Percentiles rank a stretch among this genome's conserved stretches.
phyloP scores from a whole-genome alignment of 2,329 filamentous ascomycete species.

The Aspergillus quadrilineatus region DNA sequence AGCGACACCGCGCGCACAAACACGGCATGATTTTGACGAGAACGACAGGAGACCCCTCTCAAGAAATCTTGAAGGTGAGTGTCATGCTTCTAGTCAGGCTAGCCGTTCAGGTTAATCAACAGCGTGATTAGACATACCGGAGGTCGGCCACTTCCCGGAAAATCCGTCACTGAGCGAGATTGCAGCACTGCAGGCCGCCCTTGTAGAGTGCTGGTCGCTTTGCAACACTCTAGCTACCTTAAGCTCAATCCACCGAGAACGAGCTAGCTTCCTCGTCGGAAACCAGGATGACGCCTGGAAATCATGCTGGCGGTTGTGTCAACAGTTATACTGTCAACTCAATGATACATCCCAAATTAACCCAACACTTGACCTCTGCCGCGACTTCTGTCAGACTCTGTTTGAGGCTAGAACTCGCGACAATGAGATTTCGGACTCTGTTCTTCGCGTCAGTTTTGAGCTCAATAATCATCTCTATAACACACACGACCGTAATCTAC shows the following conservation, averaged over 20 bases:
- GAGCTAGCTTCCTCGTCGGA: conserved; percentile 69
- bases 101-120: conserved; percentile 1
- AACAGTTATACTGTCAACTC: conserved; percentile 74
- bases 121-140: conserved; percentile 32
- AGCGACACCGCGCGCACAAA: conserved; percentile 80
- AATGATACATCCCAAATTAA: conserved; percentile 68
- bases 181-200: conserved; percentile 69
- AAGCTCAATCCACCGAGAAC: conserved; percentile 77
- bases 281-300: conserved; percentile 88
- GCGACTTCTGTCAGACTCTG: conserved; percentile 86
- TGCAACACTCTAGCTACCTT: conserved; percentile 87
- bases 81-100: conserved; percentile 23
- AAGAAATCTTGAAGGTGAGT: conserved; percentile 74
- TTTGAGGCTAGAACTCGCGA: conserved; percentile 80
- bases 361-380: conserved; percentile 79
- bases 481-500: conserved; percentile 79
- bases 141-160: conserved; percentile 25
- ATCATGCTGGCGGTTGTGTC: conserved; percentile 89
- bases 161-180: conserved; percentile 54
- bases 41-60: conserved; percentile 56
- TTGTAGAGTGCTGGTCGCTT: conserved; percentile 88
- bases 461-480: conserved; percentile 95
- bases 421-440: conserved; percentile 78
- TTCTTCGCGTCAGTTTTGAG: conserved; percentile 89
- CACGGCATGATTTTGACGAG: conserved; percentile 69